Evolutionary conservation across 345 rosid species (phyloP).

Genomic region (Arabis hirsuta): DNA sequence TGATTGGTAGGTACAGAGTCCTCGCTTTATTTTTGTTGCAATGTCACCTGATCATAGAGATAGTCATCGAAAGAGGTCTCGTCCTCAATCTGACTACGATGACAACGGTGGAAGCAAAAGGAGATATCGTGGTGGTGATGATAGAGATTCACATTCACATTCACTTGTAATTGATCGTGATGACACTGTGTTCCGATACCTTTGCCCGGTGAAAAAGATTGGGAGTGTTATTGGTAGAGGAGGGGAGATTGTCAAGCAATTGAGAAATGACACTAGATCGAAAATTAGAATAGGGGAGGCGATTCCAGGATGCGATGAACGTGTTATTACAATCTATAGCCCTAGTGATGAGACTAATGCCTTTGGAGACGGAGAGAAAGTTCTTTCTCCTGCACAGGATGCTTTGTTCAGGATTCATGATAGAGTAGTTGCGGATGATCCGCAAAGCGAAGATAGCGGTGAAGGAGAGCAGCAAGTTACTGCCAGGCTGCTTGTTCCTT

Average conservation of each 20-base stretch:
- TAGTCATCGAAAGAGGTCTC: conserved; percentile 78
- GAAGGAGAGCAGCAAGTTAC: conserved; percentile 63
- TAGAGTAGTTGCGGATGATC: conserved; percentile 74
- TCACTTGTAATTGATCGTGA: conserved; percentile 58
- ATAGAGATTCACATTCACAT: conserved; percentile 51
- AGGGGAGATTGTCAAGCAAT: conserved; percentile 92
- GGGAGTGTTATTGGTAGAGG: conserved; percentile 97
- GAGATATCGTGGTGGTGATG: conserved; percentile 70
- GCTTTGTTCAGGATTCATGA: conserved; percentile 90
- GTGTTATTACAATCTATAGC: conserved; percentile 91
- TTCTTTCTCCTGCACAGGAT: conserved; percentile 86
- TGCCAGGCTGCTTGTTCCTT: conserved; percentile 88
- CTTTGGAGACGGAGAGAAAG: conserved; percentile 57
- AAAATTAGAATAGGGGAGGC: conserved; percentile 89
- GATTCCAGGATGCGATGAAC: conserved; percentile 79
- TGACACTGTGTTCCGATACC: conserved; percentile 84
- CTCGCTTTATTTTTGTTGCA: neutral
- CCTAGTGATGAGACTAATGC: conserved; percentile 81
- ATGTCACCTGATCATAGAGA: conserved; percentile 83
- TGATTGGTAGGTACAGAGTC: conserved; percentile 35
- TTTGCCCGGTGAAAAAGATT: conserved; percentile 83
- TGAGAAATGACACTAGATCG: conserved; percentile 79
- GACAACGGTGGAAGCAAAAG: conserved; percentile 72
- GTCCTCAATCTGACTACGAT: conserved; percentile 67
- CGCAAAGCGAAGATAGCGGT: conserved; percentile 62